phyloP scores from a whole-genome alignment of 2,329 filamentous ascomycete genomes.

The Geoglossum cookeanum region DNA sequence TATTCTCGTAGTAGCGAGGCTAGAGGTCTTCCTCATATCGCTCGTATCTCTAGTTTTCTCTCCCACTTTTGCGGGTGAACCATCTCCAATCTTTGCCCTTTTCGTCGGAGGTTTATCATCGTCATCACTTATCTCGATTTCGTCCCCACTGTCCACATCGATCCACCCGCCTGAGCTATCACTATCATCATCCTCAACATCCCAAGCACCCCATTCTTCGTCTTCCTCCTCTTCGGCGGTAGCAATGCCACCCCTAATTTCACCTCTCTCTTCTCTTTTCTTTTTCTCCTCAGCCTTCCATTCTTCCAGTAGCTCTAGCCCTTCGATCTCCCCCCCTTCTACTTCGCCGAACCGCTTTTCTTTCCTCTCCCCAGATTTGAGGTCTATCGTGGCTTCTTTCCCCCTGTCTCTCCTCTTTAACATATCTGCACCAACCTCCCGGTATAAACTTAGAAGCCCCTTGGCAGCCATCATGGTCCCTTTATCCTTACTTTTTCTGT shows the following conservation, averaged over 20 bases:
- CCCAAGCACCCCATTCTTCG: constrained; percentile 37
- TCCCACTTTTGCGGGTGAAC: constrained; percentile 11
- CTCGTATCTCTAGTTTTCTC: constrained; percentile 6
- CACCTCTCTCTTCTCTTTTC: constrained; percentile 45
- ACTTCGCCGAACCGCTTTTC: constrained; percentile 71
- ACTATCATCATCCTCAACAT: constrained; percentile 39
- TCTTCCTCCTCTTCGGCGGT: constrained; percentile 41
- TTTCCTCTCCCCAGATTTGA: constrained; percentile 56
- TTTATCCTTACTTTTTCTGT: constrained; percentile 95
- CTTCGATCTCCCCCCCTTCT: constrained; percentile 65
- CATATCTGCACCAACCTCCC: constrained; percentile 78
- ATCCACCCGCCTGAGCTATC: constrained; percentile 83
- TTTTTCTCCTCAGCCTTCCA: constrained; percentile 85
- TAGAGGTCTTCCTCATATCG: constrained; percentile 29
- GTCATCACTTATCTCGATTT: constrained; percentile 50
- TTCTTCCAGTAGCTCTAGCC: constrained; percentile 72
- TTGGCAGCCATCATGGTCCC: constrained; percentile 98
- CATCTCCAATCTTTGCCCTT: constrained; percentile 35
- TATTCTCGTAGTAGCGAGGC: constrained; percentile 69
- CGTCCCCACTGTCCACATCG: constrained; percentile 65
- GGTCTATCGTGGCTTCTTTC: constrained; percentile 70
- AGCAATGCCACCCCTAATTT: constrained; percentile 41
- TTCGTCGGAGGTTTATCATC: constrained; percentile 56
- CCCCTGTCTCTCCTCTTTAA: constrained; percentile 79
- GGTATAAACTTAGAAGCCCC: constrained; percentile 73